These are phyloP conservation scores for Penicillium sp. DNA, from an alignment of 2,329 filamentous ascomycete genomes.

Conservation along the genomic window DNA sequence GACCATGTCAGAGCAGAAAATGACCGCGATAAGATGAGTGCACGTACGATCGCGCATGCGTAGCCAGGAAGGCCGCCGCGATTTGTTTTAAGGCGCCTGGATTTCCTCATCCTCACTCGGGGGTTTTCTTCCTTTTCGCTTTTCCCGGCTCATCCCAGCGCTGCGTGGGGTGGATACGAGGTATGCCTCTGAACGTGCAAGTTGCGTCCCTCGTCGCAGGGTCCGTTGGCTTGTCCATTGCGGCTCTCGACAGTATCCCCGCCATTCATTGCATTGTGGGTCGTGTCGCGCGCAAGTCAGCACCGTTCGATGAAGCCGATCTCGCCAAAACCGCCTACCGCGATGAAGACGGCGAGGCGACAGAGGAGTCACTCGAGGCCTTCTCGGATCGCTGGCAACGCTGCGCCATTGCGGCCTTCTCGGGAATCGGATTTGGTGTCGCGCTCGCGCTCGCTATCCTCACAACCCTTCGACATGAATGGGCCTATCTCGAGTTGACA, in stretches of 20 bases:
- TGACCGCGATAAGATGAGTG: constrained; percentile 5
- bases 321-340: constrained; percentile 49
- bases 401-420: constrained; percentile 49
- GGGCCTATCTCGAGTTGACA: constrained; percentile 45
- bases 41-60: not conserved
- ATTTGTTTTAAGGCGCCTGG: not conserved
- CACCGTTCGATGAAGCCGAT: constrained; percentile 16
- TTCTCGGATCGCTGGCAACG: constrained; percentile 60
- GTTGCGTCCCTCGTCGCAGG: constrained; percentile 18
- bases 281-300: constrained; percentile 13
- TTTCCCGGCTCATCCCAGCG: not conserved
- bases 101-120: not conserved
- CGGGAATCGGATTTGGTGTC: constrained; percentile 48
- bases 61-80: too few species aligned
- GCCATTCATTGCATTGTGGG: constrained; percentile 18
- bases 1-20: not conserved
- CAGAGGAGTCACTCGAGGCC: constrained; percentile 54
- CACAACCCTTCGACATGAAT: constrained; percentile 35
- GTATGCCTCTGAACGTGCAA: constrained; percentile 19
- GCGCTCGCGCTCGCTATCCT: constrained; percentile 55
- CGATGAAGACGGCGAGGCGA: constrained; percentile 65
- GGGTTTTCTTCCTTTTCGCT: not conserved
- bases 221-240: constrained; percentile 21
- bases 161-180: constrained; percentile 7
- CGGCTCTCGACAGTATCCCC: constrained; percentile 21